These are phyloP conservation scores for Kazachstania sp. DNA, from an alignment of 1,139 yeast genomes.

Conservation along the genomic window DNA sequence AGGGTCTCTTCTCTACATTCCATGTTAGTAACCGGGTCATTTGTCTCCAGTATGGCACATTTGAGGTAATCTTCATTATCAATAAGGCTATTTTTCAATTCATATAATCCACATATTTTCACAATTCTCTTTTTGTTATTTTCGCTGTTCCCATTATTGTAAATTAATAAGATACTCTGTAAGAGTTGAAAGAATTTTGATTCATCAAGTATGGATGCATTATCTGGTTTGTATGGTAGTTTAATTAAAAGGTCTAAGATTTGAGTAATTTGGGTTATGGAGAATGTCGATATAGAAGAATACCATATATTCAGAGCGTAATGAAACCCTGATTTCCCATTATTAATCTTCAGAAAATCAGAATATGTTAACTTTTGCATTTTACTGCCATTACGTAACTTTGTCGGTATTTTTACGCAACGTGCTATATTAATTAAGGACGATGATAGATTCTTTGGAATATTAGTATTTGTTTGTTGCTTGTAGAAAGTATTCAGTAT, in stretches of 20 bases:
- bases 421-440: background rate
- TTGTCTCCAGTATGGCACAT: conserved; percentile 17
- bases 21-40: conserved; percentile 2
- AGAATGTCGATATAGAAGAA: background rate
- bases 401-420: conserved; percentile 4
- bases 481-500: conserved; percentile 2
- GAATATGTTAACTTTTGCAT: conserved; percentile 14
- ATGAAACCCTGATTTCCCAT: conserved; percentile 8
- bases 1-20: background rate
- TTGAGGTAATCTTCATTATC: conserved; percentile 12
- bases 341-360: conserved; percentile 15
- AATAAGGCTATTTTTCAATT: background rate
- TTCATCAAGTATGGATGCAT: background rate
- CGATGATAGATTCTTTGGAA: background rate
- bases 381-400: conserved; percentile 8
- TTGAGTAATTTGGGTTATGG: background rate
- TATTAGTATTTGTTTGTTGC: too few species aligned
- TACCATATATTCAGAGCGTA: conserved; percentile 15
- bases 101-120: background rate
- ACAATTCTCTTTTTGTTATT: background rate
- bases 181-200: background rate
- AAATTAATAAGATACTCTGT: background rate
- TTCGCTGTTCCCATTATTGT: background rate
- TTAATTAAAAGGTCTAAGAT: background rate
- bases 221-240: background rate